Base-by-base conservation (phyloP, 768 basidiomycete species). In the Steccherinum ochraceum region DNA sequence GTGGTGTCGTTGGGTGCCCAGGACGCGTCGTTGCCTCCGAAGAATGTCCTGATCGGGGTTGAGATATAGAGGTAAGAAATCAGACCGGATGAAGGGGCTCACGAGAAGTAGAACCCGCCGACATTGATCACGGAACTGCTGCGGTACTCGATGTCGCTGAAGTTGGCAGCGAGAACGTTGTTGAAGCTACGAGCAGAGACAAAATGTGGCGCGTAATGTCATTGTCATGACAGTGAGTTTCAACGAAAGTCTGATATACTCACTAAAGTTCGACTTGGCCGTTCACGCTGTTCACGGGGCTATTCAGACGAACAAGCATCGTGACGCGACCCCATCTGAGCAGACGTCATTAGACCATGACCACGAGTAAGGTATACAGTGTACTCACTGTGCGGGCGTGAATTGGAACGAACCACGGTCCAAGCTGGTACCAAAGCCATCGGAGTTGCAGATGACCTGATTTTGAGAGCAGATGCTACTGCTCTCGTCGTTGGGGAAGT, bases 91-190 rank as follows among this genome's bases (percentile, higher is more conserved):
- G 5, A 51, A 12, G 26, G 24, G 4, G 66, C 82, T 65, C 51
- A 86, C 81, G 89, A 91, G 66, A 93, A 87, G 68, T 79, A 91
- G 45, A 92, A 65, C 5, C 91, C 89, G 26, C 81, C 83, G 7
- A 80, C 75, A 7, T 68, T 62, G 21, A 93, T 67, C 21, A 67
- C 65, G 19, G 74, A 64, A 24, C 67, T 72, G 20, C 73, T 74
- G 21, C 91, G 81, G 51, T 89, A 75, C 58, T 84, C 80, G 19
- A 93, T 69, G 56, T 80, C 73, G 23, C 72, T 62, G 61, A 87
- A 80, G 41, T 76, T 68, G 12, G 89, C 62, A 2, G 77, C 86
- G 43, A 74, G 73, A 2, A 79, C 70, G 59, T 86, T 81, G 60
- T 93, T 88, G 69, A 81, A 84, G 63, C 84, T 87, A n/a, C n/a